A percentile compares a stretch with the other conserved stretches of the same genome.
phyloP scores from a whole-genome alignment of 768 basidiomycete genomes.

The Russula earlei region DNA sequence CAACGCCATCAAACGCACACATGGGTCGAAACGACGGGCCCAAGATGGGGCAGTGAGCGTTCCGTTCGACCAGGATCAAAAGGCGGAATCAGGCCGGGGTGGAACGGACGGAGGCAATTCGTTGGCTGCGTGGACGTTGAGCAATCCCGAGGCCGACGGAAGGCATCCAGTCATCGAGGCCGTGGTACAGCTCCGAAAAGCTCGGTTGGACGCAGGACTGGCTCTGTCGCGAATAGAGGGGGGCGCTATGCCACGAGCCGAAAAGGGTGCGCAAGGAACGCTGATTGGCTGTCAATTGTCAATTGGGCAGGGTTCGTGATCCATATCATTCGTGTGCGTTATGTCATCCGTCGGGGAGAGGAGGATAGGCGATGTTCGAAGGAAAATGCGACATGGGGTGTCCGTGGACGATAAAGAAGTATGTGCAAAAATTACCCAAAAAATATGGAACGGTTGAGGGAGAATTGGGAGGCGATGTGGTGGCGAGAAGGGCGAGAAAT shows the following conservation, averaged over 20 bases:
- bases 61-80: constrained; percentile 7
- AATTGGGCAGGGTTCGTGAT: neutral
- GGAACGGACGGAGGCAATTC: neutral
- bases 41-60: neutral
- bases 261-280: neutral
- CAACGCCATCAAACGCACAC: no score
- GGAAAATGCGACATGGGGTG: neutral
- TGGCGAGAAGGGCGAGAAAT: neutral
- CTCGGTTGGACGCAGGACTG: neutral
- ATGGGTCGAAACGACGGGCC: neutral
- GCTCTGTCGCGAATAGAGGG: constrained; percentile 2
- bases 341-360: constrained; percentile 6
- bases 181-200: neutral
- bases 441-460: neutral
- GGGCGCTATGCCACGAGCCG: neutral
- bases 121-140: neutral
- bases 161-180: neutral
- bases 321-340: neutral
- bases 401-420: no score
- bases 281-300: neutral
- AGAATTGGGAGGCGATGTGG: neutral
- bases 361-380: neutral
- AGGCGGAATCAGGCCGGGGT: neutral
- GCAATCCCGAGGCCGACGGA: neutral
- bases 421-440: neutral